phyloP scores from a whole-genome alignment of 2,329 filamentous ascomycete species.

The Penicillium sp. region DNA sequence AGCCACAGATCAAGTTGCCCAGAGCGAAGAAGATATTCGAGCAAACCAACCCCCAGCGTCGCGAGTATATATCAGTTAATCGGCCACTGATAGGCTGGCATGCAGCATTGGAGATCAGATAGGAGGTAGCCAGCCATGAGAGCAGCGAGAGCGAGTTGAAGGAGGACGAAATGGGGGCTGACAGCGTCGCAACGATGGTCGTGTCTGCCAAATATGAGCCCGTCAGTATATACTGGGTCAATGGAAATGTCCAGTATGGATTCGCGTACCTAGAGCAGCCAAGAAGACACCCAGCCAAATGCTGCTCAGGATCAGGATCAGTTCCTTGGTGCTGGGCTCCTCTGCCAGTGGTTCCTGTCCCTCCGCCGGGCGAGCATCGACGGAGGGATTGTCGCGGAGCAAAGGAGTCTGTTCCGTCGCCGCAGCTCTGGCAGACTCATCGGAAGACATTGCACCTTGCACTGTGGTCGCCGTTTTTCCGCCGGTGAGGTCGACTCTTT shows the following conservation, averaged over 20 bases:
- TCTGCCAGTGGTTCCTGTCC: constrained; percentile 31
- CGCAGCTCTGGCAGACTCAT: constrained; percentile 7
- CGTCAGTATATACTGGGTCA: neutral
- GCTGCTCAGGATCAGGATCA: constrained; percentile 50
- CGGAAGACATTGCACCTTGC: constrained; percentile 11
- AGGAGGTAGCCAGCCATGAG: constrained; percentile 84
- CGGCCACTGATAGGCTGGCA: constrained; percentile 82
- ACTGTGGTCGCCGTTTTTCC: no score
- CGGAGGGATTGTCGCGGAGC: constrained; percentile 22
- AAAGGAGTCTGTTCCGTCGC: constrained; percentile 35
- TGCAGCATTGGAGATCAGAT: constrained; percentile 83
- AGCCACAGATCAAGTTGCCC: constrained; percentile 78
- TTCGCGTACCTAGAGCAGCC: constrained; percentile 50
- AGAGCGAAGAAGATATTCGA: constrained; percentile 75
- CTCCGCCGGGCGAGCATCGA: constrained; percentile 7
- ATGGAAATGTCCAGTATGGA: no score
- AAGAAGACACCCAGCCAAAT: constrained; percentile 57
- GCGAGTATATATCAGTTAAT: constrained; percentile 83
- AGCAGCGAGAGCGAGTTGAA: constrained; percentile 78
- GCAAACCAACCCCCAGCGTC: constrained; percentile 72
- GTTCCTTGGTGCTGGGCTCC: constrained; percentile 48
- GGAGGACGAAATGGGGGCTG: constrained; percentile 76
- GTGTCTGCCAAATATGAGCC: constrained; percentile 53
- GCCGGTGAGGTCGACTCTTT: no score
- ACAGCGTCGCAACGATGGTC: constrained; percentile 81